A percentile compares a stretch with the other conserved stretches of the same genome.
These are phyloP conservation scores for Hyphopichia khmerensis DNA, from an alignment of 1,139 yeast genomes.

Conservation along the genomic window DNA sequence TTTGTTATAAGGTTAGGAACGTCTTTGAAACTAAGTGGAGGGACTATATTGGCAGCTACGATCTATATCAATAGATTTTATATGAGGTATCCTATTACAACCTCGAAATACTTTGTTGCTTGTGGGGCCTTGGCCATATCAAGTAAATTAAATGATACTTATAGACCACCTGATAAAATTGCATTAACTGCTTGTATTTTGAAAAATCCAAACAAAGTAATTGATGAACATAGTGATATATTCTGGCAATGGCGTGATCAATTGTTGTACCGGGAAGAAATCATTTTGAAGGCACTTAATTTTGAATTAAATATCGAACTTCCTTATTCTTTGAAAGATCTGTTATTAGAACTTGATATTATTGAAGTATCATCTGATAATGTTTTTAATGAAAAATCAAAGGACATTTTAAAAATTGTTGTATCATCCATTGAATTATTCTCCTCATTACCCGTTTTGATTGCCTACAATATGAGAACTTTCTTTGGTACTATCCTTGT, in stretches of 20 bases:
- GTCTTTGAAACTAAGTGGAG: conserved; percentile 40
- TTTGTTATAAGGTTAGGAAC: conserved; percentile 40
- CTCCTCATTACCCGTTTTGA: conserved; percentile 40
- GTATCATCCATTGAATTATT: conserved; percentile 39
- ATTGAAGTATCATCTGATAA: conserved; percentile 4
- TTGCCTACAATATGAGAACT: conserved; percentile 33
- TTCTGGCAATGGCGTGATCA: conserved; percentile 53
- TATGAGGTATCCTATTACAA: conserved; percentile 43
- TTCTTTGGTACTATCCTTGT: conserved; percentile 36
- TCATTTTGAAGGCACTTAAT: conserved; percentile 38
- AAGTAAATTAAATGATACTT: conserved; percentile 44
- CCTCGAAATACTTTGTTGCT: conserved; percentile 47
- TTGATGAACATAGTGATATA: conserved; percentile 41
- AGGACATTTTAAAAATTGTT: conserved; percentile 34
- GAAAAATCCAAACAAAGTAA: conserved; percentile 26
- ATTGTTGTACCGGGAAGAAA: conserved; percentile 43
- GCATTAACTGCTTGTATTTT: conserved; percentile 39
- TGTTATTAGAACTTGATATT: conserved; percentile 7
- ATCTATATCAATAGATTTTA: conserved; percentile 42
- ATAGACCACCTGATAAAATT: conserved; percentile 44
- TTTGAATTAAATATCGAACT: conserved; percentile 41
- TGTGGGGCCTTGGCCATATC: conserved; percentile 46
- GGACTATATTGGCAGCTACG: conserved; percentile 45
- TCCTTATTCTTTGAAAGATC: conserved; percentile 38
- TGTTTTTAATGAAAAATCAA: conserved; percentile 21